Evolutionary conservation across 257 asterid genomes (phyloP), one percentile per base, ranked within the genome.

Genomic region (Galeopsis tetrahit): DNA sequence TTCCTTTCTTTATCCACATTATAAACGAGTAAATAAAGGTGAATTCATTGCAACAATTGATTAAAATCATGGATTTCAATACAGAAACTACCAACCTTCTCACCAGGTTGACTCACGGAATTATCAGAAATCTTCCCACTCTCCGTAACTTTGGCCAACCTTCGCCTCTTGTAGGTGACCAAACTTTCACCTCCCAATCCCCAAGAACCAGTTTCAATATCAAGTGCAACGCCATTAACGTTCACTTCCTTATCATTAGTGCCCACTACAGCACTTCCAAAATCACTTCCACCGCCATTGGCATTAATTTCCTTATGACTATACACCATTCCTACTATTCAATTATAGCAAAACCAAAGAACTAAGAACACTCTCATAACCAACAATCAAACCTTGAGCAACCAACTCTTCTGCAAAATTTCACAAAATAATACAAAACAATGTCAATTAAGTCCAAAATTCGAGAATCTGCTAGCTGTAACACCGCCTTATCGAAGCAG

Each of bases 161-260:
- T 92, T 72, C 96, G 89, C 85, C 98, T 85, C 87, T 87, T 85
- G 81, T 92, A 90, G 35, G 94, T 90, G 67, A 78, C 79, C 72
- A 90, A 69, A 77, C 76, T 76, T 34, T 77, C 70, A 3, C 78
- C 72, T 39, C 82, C 73, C 36, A 78, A 77, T 59, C 81, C 82
- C 3, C 75, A 61, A 14, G 75, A 62, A 73, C 83, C 77, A 35
- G 76, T 75, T 80, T 62, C 84, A 40, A 40, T 51, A 7, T 63
- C 78, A 42, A 28, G n/a, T 10, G 68, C 79, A 53, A 46, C 31
- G 11, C 86, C 91, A 79, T 78, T 88, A 33, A 42, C 77, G 48
- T 78, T 72, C 48, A 46, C 75, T 13, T 21, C 75, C 77, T 63
- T 84, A 63, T 65, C 81, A 69, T 64, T 77, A 5, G 69, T 63